Evolutionary conservation across 75 land plant genomes (phyloP).

Genomic region (Larix kaempferi): DNA sequence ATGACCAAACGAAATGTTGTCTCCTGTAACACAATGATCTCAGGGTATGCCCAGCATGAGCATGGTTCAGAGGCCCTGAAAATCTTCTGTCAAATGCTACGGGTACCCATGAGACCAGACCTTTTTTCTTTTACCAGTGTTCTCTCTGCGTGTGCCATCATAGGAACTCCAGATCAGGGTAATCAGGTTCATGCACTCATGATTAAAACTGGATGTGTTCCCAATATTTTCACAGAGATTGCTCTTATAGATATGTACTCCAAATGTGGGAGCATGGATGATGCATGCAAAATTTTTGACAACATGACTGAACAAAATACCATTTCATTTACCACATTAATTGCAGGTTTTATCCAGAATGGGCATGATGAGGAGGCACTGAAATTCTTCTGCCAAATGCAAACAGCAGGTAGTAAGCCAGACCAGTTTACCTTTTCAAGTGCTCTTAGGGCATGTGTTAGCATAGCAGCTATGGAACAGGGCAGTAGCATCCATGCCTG

Average conservation of each 20-base stretch:
- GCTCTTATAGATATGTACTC: conserved; percentile 63
- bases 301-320: conserved; percentile 29
- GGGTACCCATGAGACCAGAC: conserved; percentile 30
- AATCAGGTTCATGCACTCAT: conserved; percentile 34
- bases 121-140: conserved; percentile 29
- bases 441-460: conserved; percentile 50
- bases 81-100: conserved; percentile 40
- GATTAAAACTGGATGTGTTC: conserved; percentile 18
- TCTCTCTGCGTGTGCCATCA: conserved; percentile 47
- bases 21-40: conserved; percentile 58
- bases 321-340: conserved; percentile 74
- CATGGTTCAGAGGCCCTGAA: conserved; percentile 32
- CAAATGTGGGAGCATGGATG: conserved; percentile 38
- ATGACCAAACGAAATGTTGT: conserved; percentile 38
- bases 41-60: conserved; percentile 44
- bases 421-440: conserved; percentile 44
- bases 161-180: conserved; percentile 36
- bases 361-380: conserved; percentile 50
- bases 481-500: conserved; percentile 55
- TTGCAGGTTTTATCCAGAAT: conserved; percentile 42
- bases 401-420: conserved; percentile 7
- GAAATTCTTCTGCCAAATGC: conserved; percentile 38
- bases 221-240: conserved; percentile 36
- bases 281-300: conserved; percentile 41
- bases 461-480: conserved; percentile 22